Percentiles rank a stretch among this genome's conserved stretches.
These are phyloP conservation scores for Fusarium sp. DNA, from an alignment of 2,329 filamentous ascomycete genomes.

Conservation along the genomic window DNA sequence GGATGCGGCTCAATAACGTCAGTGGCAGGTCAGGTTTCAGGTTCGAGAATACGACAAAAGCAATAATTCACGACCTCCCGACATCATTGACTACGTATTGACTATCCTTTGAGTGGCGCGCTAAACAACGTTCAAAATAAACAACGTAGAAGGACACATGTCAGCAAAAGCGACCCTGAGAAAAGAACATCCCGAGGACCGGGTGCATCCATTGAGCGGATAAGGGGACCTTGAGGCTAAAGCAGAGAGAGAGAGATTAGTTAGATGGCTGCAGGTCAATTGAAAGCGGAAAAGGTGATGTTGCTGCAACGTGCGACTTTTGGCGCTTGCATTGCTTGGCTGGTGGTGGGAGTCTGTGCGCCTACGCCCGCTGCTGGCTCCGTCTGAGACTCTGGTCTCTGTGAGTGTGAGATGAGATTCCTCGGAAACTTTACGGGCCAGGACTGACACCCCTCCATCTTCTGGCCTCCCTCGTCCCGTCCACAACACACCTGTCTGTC, in stretches of 20 bases:
- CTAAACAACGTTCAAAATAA: constrained; percentile 1
- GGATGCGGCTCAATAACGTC: constrained; percentile 36
- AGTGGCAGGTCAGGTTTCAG: constrained; percentile 22
- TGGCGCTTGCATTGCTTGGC: constrained; percentile 9
- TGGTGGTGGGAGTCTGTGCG: constrained; percentile 35
- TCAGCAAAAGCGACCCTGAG: constrained; percentile 6
- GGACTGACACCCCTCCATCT: background rate
- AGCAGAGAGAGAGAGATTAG: constrained; percentile 13
- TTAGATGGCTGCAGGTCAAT: constrained; percentile 27
- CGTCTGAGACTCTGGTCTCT: background rate
- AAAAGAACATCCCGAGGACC: constrained; percentile 26
- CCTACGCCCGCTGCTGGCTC: constrained; percentile 22
- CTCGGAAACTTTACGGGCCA: constrained; percentile 6
- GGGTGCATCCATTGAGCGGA: constrained; percentile 22
- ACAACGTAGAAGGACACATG: background rate
- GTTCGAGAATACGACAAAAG: background rate
- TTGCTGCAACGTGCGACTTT: constrained; percentile 29
- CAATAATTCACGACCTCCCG: background rate
- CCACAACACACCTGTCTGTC: background rate
- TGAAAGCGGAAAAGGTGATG: constrained; percentile 17
- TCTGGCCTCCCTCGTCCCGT: constrained; percentile 19
- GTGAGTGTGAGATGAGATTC: background rate
- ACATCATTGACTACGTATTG: background rate
- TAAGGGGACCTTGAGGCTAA: constrained; percentile 30
- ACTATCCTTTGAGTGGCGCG: constrained; percentile 4